A percentile compares a stretch with the other conserved stretches of the same genome.
phyloP scores from a whole-genome alignment of 2,329 filamentous ascomycete species.

The Westerdykella sp. region DNA sequence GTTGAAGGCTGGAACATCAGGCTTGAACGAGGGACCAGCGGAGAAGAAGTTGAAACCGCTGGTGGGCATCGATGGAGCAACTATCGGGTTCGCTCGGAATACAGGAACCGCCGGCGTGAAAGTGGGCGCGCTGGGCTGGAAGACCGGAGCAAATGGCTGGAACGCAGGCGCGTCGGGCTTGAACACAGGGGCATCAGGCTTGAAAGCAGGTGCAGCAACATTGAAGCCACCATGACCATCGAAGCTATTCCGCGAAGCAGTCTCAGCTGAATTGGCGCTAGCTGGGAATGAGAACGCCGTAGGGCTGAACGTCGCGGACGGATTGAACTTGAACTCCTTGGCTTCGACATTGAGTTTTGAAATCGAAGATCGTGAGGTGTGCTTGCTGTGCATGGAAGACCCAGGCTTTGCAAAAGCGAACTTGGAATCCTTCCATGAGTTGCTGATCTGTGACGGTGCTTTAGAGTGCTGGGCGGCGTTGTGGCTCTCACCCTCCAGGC shows the following conservation, averaged over 20 bases:
- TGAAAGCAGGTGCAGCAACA: constrained; percentile 63
- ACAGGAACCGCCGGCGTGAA: constrained; percentile 48
- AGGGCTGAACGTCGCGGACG: constrained; percentile 46
- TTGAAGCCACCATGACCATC: constrained; percentile 52
- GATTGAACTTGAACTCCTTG: constrained; percentile 76
- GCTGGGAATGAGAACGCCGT: constrained; percentile 40
- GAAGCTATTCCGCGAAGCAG: constrained; percentile 37
- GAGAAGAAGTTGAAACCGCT: constrained; percentile 55
- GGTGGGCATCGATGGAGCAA: constrained; percentile 15
- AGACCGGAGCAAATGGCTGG: constrained; percentile 47
- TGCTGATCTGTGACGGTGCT: constrained; percentile 33
- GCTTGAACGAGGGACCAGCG: constrained; percentile 62
- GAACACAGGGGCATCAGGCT: constrained; percentile 70
- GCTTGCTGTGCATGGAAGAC: constrained; percentile 43
- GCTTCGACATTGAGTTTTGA: constrained; percentile 85
- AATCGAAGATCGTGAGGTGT: constrained; percentile 62
- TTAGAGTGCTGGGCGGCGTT: constrained; percentile 31
- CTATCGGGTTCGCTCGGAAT: constrained; percentile 45
- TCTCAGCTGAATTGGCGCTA: constrained; percentile 41
- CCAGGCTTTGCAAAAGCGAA: constrained; percentile 28
- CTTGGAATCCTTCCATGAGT: constrained; percentile 33
- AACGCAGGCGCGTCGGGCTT: constrained; percentile 66
- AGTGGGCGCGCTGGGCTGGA: constrained; percentile 24
- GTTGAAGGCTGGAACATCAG: constrained; percentile 70
- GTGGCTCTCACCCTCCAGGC: constrained; percentile 27